phyloP scores from a whole-genome alignment of 768 basidiomycete species.

The Leccinum obscurum region DNA sequence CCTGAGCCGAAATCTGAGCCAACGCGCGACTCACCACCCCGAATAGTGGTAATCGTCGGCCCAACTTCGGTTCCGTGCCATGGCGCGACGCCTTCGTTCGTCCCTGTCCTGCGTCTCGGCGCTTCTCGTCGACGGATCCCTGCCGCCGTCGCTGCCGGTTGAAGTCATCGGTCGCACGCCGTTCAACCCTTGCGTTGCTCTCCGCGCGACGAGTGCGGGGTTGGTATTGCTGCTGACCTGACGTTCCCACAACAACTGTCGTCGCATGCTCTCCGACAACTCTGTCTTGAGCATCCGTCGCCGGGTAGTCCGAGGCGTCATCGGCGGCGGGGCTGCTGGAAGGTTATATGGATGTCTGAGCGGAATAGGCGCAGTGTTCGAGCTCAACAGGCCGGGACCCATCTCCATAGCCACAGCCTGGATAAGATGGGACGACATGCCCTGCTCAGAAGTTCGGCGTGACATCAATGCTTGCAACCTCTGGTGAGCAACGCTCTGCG shows the following conservation, averaged over 20 bases:
- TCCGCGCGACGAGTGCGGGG: conserved; percentile 37
- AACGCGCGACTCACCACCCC: conserved; percentile 53
- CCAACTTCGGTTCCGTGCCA: conserved; percentile 68
- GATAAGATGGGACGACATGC: conserved; percentile 21
- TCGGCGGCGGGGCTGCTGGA: conserved; percentile 61
- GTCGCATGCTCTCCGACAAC: conserved; percentile 78
- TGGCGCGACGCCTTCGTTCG: conserved; percentile 42
- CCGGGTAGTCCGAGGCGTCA: conserved; percentile 84
- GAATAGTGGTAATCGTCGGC: conserved; percentile 64
- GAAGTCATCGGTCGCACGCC: conserved; percentile 38
- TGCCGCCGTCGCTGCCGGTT: conserved; percentile 23
- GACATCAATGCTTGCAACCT: conserved; percentile 58
- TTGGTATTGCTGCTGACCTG: conserved; percentile 58
- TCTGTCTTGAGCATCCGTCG: conserved; percentile 83
- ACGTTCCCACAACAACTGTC: conserved; percentile 80
- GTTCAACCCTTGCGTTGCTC: conserved; percentile 29
- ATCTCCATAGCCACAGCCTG: conserved; percentile 18
- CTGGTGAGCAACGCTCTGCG: conserved; percentile 69
- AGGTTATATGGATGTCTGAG: conserved; percentile 71
- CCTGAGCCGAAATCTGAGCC: background rate
- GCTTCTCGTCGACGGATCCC: conserved; percentile 13
- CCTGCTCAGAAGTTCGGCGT: conserved; percentile 39
- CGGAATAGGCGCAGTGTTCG: conserved; percentile 53
- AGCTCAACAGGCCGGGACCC: conserved; percentile 26
- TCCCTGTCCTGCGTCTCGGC: conserved; percentile 38